Percentiles rank a stretch among this genome's conserved stretches.
Conservation (phyloP, 2,329 filamentous ascomycete species). For the Periconia macrospinosa region DNA sequence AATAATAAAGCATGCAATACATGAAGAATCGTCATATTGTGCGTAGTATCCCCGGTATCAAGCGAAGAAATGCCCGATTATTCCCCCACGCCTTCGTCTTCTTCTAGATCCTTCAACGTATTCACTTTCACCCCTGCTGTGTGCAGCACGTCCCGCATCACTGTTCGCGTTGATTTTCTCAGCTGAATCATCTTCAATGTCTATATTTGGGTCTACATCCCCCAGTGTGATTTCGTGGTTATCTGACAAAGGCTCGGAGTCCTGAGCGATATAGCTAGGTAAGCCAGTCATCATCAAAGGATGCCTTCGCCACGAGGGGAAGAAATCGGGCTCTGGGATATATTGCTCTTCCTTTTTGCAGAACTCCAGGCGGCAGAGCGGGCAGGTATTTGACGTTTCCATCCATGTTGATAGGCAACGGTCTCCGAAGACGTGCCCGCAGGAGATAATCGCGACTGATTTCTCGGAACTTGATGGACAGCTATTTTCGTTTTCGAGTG, state of each 20-base stretch:
- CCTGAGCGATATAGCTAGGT: background rate
- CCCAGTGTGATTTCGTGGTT: background rate
- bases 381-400: constrained; percentile 7
- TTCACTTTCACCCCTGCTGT: no score
- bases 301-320: background rate
- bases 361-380: constrained; percentile 6
- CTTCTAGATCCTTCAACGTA: no score
- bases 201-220: no score
- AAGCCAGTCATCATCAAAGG: background rate
- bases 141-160: no score
- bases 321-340: background rate
- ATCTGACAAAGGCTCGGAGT: no score
- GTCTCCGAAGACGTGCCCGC: constrained; percentile 7
- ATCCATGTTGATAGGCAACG: constrained; percentile 4
- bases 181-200: background rate
- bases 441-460: constrained; percentile 1
- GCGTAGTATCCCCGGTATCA: no score
- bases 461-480: background rate
- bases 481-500: background rate
- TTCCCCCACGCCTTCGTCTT: no score
- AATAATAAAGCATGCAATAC: no score
- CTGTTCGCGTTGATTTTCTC: background rate
- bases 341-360: background rate
- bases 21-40: no score
- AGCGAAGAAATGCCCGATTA: no score